Evolutionary conservation across 345 rosid species (phyloP).

Genomic region (Heritiera littoralis): DNA sequence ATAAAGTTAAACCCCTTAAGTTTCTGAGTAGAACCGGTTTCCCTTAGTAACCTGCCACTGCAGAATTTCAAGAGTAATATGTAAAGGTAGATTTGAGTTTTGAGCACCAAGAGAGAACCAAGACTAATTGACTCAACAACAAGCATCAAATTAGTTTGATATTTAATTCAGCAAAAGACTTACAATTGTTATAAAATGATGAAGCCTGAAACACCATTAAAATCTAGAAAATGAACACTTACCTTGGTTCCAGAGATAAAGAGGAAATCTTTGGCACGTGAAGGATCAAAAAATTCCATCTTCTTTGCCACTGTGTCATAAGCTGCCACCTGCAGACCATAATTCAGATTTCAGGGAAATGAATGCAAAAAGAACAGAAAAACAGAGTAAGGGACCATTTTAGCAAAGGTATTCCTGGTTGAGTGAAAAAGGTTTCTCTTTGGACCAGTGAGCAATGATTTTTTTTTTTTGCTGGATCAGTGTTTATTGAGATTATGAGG

Average conservation of each 20-base stretch:
- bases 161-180: background rate
- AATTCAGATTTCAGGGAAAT: background rate
- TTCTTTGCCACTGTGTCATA: conserved; percentile 75
- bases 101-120: background rate
- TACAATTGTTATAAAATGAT: background rate
- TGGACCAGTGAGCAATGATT: no score
- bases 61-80: background rate
- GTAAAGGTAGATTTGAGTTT: background rate
- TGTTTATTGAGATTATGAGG: no score
- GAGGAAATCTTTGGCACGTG: conserved; percentile 86
- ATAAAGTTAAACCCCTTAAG: background rate
- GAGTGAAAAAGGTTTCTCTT: background rate
- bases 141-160: background rate
- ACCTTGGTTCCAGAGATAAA: conserved; percentile 99
- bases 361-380: background rate
- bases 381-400: background rate
- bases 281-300: conserved; percentile 94
- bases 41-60: background rate
- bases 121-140: conserved; percentile 2
- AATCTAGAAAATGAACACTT: conserved; percentile 14
- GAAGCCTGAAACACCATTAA: background rate
- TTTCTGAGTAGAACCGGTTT: background rate
- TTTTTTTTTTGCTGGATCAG: no score
- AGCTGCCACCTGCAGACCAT: conserved; percentile 77
- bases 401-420: background rate